phyloP scores from a whole-genome alignment of 108 stramenopile genomes.

The Cyclotella sp. region DNA sequence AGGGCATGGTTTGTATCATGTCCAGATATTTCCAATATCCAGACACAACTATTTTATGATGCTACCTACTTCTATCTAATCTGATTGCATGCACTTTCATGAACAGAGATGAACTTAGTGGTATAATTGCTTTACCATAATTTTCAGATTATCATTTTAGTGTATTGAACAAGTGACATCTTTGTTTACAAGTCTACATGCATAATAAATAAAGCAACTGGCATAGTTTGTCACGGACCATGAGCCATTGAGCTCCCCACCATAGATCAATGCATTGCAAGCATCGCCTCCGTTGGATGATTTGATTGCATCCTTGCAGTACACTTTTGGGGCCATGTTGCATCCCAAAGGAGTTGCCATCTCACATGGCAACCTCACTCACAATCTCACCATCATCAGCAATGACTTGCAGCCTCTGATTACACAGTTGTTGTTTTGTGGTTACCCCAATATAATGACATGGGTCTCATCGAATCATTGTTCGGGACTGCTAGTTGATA shows the following conservation, averaged over 20 bases:
- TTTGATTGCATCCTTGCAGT: slow-evolving; percentile 95
- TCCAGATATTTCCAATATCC: too few species aligned
- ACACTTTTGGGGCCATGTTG: slow-evolving; percentile 95
- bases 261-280: neutral
- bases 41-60: too few species aligned
- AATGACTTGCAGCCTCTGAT: slow-evolving; percentile 68
- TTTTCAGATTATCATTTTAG: too few species aligned
- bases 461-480: slow-evolving; percentile 98
- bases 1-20: too few species aligned
- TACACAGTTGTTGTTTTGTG: slow-evolving; percentile 95
- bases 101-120: too few species aligned
- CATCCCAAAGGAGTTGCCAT: slow-evolving; percentile 97
- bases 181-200: too few species aligned
- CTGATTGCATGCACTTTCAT: too few species aligned
- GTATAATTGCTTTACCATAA: too few species aligned
- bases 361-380: slow-evolving; percentile 86
- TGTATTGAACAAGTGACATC: too few species aligned
- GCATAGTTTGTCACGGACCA: slow-evolving; percentile 77
- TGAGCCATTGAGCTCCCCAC: slow-evolving; percentile 35
- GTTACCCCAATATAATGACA: slow-evolving; percentile 99
- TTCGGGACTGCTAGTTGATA: slow-evolving; percentile 93
- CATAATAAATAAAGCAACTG: too few species aligned
- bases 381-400: slow-evolving; percentile 92
- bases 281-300: slow-evolving; percentile 31
- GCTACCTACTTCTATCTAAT: too few species aligned